A percentile compares a stretch with the other conserved stretches of the same genome.
Evolutionary conservation across 371 early-diverging fungal genomes (phyloP).

Genomic region (Haplosporangium sp.): DNA sequence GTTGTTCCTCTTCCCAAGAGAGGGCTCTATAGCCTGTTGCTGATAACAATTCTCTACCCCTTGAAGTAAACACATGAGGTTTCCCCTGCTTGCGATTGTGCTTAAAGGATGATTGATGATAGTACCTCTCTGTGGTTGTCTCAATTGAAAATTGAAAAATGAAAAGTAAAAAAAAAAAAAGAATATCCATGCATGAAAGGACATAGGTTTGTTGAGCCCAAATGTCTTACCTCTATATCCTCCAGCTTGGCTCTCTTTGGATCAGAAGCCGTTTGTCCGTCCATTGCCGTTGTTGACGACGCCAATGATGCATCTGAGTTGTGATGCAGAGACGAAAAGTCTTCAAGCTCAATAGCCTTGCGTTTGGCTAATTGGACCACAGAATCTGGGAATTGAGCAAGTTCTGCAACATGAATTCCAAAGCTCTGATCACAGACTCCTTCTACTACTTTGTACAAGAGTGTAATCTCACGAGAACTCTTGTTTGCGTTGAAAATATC

Average conservation of each 20-base stretch:
- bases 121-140: too few relatives aligned
- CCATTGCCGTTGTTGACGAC: constrained; percentile 5
- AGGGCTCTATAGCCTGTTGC: background rate
- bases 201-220: background rate
- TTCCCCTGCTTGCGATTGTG: background rate
- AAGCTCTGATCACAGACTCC: constrained; percentile 96
- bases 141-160: background rate
- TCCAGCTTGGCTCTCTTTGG: constrained; percentile 34
- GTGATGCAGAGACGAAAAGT: constrained; percentile 56
- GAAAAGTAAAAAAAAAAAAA: background rate
- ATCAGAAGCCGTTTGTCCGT: constrained; percentile 35
- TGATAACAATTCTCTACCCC: background rate
- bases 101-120: too few relatives aligned
- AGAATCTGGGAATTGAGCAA: constrained; percentile 92
- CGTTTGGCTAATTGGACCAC: constrained; percentile 88
- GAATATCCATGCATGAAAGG: too few relatives aligned
- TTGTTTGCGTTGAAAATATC: constrained; percentile 4
- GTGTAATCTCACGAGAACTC: constrained; percentile 72
- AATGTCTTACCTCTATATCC: constrained; percentile 53
- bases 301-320: background rate
- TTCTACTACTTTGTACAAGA: constrained; percentile 89
- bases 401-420: constrained; percentile 98
- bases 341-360: constrained; percentile 90
- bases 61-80: background rate
- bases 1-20: background rate